Base-by-base conservation (phyloP, 2,329 filamentous ascomycete genomes). In the Colletotrichum plurivorum region DNA sequence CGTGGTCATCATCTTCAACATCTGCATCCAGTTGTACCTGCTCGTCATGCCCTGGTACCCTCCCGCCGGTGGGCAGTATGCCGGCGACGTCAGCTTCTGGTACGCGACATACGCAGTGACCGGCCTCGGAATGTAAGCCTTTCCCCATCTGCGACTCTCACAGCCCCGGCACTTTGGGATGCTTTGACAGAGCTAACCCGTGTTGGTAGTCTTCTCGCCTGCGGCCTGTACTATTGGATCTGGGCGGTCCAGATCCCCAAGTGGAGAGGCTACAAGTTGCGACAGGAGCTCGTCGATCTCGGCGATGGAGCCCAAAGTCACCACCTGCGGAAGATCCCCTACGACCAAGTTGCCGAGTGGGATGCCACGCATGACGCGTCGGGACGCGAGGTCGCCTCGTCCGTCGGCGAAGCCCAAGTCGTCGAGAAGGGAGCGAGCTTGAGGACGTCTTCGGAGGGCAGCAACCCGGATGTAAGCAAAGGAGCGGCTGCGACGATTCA, bases 31-130 rank as follows among this genome's bases (percentile, higher is more conserved):
- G 60, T 63, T 89, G 0, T 93, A 89, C 69, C 80, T 92, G 49
- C 80, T 94, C 4, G 84, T 90, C 27, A 92, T 92, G 84, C 91
- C 92, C 0, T 94, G 91, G 92, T 91, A 90, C 71, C 92, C 91
- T 2, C 92, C 92, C 0, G 81, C 83, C 1, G 85, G 82, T 0
- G 91, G 91, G 0, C 81, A 81, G 0, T 85, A 86, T 27, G 88
- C 86, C 0, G 91, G 90, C 0, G 88, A 91, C 67, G 91, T 93
- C 1, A 90, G 87, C 59, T 94, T 94, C 78, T 94, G 89, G 88
- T 94, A 93, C 71, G 91, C 85, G 1, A 93, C 90, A 0, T 93
- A 93, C 73, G 85, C 87, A 25, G 87, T 89, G 0, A 86, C 88
- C 0, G 90, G 91, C 0, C 84, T 93, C 64, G 89, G 77, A 39